Percentiles rank a stretch among this genome's conserved stretches.
Conservation (phyloP, 768 basidiomycete species). For the Pulveroboletus sp. region DNA sequence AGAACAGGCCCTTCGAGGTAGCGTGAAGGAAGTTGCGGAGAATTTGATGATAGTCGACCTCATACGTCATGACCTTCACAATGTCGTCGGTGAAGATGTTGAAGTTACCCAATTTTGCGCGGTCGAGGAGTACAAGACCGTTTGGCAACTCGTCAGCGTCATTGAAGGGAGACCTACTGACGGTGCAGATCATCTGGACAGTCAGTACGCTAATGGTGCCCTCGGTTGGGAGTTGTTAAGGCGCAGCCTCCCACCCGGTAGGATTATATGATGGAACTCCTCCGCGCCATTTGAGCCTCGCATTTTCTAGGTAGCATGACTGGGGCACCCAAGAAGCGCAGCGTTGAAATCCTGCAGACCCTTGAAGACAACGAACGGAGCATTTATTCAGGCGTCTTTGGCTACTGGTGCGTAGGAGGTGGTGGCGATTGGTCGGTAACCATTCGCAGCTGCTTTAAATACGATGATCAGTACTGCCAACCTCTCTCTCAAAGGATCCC, state of each 20-base stretch:
- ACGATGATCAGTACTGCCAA: constrained; percentile 36
- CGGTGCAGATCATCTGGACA: constrained; percentile 35
- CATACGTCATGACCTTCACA: constrained; percentile 87
- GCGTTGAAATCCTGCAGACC: constrained; percentile 80
- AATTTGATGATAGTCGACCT: constrained; percentile 99
- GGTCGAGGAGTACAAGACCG: constrained; percentile 89
- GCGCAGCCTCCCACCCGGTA: constrained; percentile 83
- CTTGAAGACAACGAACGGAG: constrained; percentile 71
- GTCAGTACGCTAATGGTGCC: constrained; percentile 33
- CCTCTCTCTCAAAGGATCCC: constrained; percentile 6
- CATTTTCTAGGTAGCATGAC: constrained; percentile 81
- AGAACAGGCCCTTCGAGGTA: constrained; percentile 58
- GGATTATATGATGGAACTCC: constrained; percentile 8
- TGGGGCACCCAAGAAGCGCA: constrained; percentile 92
- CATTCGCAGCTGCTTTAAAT: constrained; percentile 88
- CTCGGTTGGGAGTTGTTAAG: constrained; percentile 77
- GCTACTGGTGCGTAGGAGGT: constrained; percentile 88
- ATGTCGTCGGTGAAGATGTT: constrained; percentile 78
- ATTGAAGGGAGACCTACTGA: constrained; percentile 64
- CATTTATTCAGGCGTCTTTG: constrained; percentile 89
- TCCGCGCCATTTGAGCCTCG: background rate
- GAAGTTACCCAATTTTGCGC: constrained; percentile 78
- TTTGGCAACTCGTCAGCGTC: constrained; percentile 94
- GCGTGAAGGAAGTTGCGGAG: constrained; percentile 88
- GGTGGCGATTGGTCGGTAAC: constrained; percentile 91